Conservation (phyloP, 2,329 filamentous ascomycete species). For the Aureobasidium sp. region DNA sequence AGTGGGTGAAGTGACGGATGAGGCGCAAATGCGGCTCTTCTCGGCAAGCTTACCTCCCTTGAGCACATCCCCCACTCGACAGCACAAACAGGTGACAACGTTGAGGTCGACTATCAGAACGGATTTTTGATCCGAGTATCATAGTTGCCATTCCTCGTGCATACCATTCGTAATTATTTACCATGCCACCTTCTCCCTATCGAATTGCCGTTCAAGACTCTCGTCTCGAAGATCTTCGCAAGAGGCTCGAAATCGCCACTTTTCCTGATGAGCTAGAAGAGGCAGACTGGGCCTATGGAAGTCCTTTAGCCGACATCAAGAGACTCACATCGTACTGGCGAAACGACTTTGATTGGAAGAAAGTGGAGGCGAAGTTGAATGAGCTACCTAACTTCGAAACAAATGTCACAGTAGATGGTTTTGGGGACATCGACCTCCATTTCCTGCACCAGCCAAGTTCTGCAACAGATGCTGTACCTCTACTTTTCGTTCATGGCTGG, state of each 20-base stretch:
- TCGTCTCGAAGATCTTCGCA: conserved; percentile 46
- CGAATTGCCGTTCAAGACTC: conserved; percentile 46
- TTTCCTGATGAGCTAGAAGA: conserved; percentile 52
- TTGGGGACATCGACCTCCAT: conserved; percentile 55
- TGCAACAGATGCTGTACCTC: conserved; percentile 48
- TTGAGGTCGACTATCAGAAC: not conserved
- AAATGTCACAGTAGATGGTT: conserved; percentile 49
- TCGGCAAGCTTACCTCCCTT: not conserved
- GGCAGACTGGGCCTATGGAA: conserved; percentile 51
- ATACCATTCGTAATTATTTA: not conserved
- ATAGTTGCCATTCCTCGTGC: not conserved
- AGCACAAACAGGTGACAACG: not conserved
- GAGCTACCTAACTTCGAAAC: conserved; percentile 53
- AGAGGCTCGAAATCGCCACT: conserved; percentile 47
- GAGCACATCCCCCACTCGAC: not conserved
- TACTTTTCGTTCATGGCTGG: conserved; percentile 64
- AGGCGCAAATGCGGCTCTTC: not conserved
- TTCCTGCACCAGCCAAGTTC: conserved; percentile 54
- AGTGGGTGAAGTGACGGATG: not conserved
- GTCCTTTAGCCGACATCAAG: conserved; percentile 53
- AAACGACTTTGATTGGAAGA: conserved; percentile 53
- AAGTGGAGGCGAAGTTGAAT: conserved; percentile 53
- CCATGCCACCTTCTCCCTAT: conserved; percentile 28
- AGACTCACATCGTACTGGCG: conserved; percentile 53
- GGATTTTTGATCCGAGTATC: not conserved